Base-by-base conservation (phyloP, 192 early-diverging fungal species). In the Linnemannia exigua region DNA sequence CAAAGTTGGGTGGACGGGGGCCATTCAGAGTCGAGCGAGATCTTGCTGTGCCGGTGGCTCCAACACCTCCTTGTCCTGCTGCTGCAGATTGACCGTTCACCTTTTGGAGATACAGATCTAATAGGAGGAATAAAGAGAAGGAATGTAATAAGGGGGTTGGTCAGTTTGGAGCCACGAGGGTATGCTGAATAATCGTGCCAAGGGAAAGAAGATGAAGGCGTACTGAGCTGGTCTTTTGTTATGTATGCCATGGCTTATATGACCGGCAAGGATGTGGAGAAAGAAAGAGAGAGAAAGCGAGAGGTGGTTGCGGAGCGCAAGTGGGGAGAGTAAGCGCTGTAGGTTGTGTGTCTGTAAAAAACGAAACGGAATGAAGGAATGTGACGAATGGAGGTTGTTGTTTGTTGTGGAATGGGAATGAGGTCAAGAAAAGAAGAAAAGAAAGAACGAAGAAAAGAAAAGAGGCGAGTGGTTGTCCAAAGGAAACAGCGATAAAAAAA, bases 71-170 rank as follows among this genome's bases (percentile, higher is more conserved):
- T 25, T 67, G 77, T 51, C 51, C 77, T 71, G 50, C 19, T 69
- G 41, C 74, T 66, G 58, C 11, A 28, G 78, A 54, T 68, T 85
- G 77, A 12, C 63, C 69, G 36, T 50, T 66, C 47, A 86, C 79
- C 50, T 79, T 75, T 80, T 86, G 84, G 20, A 86, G 84, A 19
- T 86, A 86, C 8, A 86, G 38, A 69, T 77, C 84, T 86, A 44
- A 9, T 25, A 33, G 52, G 47, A 38, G 5, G 9, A n/a, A 63
- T 36, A 19, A 31, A 12, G n/a, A 3, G 33, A 25, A 28, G 31
- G 28, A 44, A 38, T 50, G 31, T 50, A n/a, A 67, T 41, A 36
- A 17, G 58, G 28, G 12, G 14, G 7, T 1, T 3, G 28, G 28
- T 63, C 28, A 22, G 58, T 50, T 12, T 12, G 12, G 75, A 50